Evolutionary conservation across 1,284 basidiomycete species (phyloP).

Genomic region (Lentinula novae-zelandiae): DNA sequence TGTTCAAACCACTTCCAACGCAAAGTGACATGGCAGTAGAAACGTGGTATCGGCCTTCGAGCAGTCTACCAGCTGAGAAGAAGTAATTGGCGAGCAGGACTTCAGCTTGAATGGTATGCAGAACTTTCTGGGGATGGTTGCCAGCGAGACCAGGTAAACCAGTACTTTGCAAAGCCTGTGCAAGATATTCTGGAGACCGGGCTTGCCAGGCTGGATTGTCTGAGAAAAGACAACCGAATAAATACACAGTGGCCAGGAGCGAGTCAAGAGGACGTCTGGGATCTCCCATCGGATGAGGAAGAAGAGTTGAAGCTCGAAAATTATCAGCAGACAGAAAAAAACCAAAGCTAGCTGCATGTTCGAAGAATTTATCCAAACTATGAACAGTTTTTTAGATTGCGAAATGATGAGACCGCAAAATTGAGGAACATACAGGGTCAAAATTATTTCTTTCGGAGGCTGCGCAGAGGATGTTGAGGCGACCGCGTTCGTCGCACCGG

Average conservation of each 20-base stretch:
- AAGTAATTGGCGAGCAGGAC: slow-evolving; percentile 34
- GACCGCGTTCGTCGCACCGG: slow-evolving; percentile 14
- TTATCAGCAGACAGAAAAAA: slow-evolving; percentile 20
- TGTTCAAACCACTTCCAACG: slow-evolving; percentile 10
- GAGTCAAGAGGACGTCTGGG: slow-evolving; percentile 26
- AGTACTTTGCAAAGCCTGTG: slow-evolving; percentile 29
- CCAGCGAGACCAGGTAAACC: slow-evolving; percentile 24
- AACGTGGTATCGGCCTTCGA: slow-evolving; percentile 15
- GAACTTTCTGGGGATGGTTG: slow-evolving; percentile 20
- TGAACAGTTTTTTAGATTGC: neutral
- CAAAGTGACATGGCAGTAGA: slow-evolving; percentile 11
- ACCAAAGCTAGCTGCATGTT: slow-evolving; percentile 6
- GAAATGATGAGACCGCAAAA: slow-evolving; percentile 11
- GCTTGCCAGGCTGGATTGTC: slow-evolving; percentile 13
- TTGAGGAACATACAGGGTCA: slow-evolving; percentile 2
- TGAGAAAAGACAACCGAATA: slow-evolving; percentile 36
- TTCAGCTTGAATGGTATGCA: slow-evolving; percentile 36
- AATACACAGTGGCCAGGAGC: slow-evolving; percentile 36
- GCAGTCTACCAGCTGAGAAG: slow-evolving; percentile 15
- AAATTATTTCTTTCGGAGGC: neutral
- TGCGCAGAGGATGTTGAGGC: slow-evolving; percentile 8
- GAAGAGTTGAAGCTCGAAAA: slow-evolving; percentile 16
- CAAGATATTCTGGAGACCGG: slow-evolving; percentile 26
- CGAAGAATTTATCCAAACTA: slow-evolving; percentile 11
- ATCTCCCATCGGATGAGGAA: slow-evolving; percentile 18